Percentiles rank a stretch among this genome's conserved stretches.
phyloP scores from a whole-genome alignment of 371 early-diverging fungal species.

The Mucor circinelloides region DNA sequence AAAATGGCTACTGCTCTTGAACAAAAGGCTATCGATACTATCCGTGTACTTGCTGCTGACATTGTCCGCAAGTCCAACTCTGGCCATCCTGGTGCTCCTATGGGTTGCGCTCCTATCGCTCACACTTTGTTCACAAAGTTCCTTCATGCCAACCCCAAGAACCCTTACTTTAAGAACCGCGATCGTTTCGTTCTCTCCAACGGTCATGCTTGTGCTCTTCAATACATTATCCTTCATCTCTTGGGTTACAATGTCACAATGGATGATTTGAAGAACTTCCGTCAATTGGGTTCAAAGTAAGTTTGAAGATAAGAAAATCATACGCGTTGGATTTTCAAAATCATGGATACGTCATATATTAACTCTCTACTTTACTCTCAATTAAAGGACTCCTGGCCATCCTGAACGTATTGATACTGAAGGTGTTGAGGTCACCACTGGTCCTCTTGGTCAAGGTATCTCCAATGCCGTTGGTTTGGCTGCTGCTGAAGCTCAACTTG shows the following conservation, averaged over 20 bases:
- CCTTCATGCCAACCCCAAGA: slow-evolving; percentile 82
- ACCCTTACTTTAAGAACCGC: slow-evolving; percentile 89
- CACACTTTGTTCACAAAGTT: slow-evolving; percentile 86
- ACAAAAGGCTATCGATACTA: slow-evolving; percentile 77
- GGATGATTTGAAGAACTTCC: slow-evolving; percentile 95
- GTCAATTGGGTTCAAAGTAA: slow-evolving; percentile 73
- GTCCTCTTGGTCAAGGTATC: slow-evolving; percentile 98
- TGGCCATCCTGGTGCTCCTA: slow-evolving; percentile 99
- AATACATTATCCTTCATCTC: slow-evolving; percentile 93
- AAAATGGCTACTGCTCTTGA: slow-evolving; percentile 23
- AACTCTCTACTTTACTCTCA: neutral
- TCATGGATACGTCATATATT: neutral
- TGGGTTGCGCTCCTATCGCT: slow-evolving; percentile 96
- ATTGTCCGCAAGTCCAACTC: slow-evolving; percentile 91
- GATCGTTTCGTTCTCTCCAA: slow-evolving; percentile 99
- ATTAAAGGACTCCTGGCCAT: slow-evolving; percentile 88
- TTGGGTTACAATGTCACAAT: slow-evolving; percentile 87
- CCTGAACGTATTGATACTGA: slow-evolving; percentile 88
- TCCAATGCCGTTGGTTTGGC: slow-evolving; percentile 94
- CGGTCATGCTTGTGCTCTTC: slow-evolving; percentile 97
- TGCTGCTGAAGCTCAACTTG: slow-evolving; percentile 83
- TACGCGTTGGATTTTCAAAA: neutral
- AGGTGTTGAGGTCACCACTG: slow-evolving; percentile 98
- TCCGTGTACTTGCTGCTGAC: slow-evolving; percentile 93
- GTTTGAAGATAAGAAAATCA: neutral